phyloP scores from a whole-genome alignment of 768 basidiomycete species.

The Tricholoma sp. region DNA sequence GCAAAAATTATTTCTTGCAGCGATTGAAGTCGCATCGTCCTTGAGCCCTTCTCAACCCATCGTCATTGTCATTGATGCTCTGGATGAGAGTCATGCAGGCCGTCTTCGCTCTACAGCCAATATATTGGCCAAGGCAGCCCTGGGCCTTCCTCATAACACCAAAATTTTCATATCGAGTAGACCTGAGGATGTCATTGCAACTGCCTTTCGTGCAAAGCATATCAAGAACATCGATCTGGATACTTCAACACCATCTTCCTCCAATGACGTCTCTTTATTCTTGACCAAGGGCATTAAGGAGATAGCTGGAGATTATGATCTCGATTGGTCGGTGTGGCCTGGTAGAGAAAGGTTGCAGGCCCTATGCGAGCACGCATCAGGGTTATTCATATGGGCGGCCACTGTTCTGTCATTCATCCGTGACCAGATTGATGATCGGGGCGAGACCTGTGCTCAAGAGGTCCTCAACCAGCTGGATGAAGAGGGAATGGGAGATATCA shows the following conservation, averaged over 20 bases:
- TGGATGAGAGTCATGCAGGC: slow-evolving; percentile 14
- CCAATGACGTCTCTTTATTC: slow-evolving; percentile 10
- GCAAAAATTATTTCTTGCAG: slow-evolving; percentile 10
- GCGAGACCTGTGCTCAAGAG: slow-evolving; percentile 6
- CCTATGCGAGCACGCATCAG: slow-evolving; percentile 6
- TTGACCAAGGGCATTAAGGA: slow-evolving; percentile 2
- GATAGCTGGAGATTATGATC: slow-evolving; percentile 5
- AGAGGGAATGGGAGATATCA: too few relatives aligned
- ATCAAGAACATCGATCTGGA: slow-evolving; percentile 14
- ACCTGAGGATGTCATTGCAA: slow-evolving; percentile 14
- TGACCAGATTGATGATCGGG: slow-evolving; percentile 6
- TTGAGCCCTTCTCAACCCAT: slow-evolving; percentile 7
- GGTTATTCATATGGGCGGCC: slow-evolving; percentile 14
- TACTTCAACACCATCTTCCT: slow-evolving; percentile 10
- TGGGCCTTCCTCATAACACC: slow-evolving; percentile 4
- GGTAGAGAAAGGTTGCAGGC: slow-evolving; percentile 4
- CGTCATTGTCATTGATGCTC: slow-evolving; percentile 17
- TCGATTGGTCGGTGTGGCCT: slow-evolving; percentile 9
- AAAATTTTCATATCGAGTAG: slow-evolving; percentile 18
- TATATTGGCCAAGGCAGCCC: slow-evolving; percentile 10
- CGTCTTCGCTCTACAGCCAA: slow-evolving; percentile 8
- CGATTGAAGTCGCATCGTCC: slow-evolving; percentile 7
- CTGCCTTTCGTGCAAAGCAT: slow-evolving; percentile 7
- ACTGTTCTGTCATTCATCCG: slow-evolving; percentile 9
- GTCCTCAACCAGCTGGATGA: slow-evolving; percentile 6